Evolutionary conservation across 176 grass and related monocot species (phyloP).

Genomic region (Saccharum spontaneum): DNA sequence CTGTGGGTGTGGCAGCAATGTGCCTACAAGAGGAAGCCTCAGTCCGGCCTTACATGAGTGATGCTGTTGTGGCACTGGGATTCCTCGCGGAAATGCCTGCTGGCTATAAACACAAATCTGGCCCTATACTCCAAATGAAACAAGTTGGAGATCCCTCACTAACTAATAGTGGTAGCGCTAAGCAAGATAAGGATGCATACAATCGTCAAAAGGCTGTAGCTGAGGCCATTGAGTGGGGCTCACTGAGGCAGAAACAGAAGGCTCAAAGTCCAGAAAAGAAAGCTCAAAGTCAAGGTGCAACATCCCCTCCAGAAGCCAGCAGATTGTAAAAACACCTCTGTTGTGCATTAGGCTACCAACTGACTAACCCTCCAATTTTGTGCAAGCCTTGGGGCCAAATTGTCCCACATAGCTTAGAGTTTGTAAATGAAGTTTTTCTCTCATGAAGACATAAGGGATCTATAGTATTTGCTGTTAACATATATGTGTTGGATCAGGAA

Average conservation of each 20-base stretch:
- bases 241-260: constrained; percentile 50
- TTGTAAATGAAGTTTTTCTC: constrained; percentile 33
- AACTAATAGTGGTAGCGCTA: background rate
- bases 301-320: constrained; percentile 23
- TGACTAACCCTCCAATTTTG: constrained; percentile 22
- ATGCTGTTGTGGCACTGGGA: constrained; percentile 65
- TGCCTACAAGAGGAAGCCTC: constrained; percentile 80
- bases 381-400: background rate
- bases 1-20: constrained; percentile 73
- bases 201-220: constrained; percentile 50
- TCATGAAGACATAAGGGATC: constrained; percentile 20
- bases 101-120: constrained; percentile 28
- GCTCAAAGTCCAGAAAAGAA: constrained; percentile 37
- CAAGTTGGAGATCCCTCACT: constrained; percentile 21
- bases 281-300: constrained; percentile 23
- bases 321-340: constrained; percentile 19
- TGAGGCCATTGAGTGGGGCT: constrained; percentile 64
- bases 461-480: background rate
- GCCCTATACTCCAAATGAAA: constrained; percentile 4
- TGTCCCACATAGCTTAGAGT: constrained; percentile 27
- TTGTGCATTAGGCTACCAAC: constrained; percentile 24
- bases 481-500: background rate
- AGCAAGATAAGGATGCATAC: constrained; percentile 29
- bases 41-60: constrained; percentile 71
- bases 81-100: constrained; percentile 47